phyloP scores from a whole-genome alignment of 371 early-diverging fungal genomes.

The Apophysomyces variabilis region DNA sequence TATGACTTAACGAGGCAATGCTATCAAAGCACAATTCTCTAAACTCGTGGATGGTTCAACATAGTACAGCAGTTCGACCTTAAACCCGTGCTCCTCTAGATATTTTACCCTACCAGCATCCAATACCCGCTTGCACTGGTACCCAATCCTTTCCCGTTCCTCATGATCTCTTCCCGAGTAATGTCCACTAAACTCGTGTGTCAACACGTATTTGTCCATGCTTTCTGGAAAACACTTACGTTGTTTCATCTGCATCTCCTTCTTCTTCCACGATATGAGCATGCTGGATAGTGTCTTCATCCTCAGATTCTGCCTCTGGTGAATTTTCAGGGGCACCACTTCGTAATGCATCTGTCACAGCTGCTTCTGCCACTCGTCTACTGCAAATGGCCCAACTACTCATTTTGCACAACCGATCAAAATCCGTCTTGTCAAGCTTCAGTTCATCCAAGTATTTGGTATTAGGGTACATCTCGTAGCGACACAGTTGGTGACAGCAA shows the following conservation, averaged over 20 bases:
- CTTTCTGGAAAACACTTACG: slow-evolving; percentile 29
- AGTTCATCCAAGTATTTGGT: slow-evolving; percentile 60
- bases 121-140: slow-evolving; percentile 75
- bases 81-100: slow-evolving; percentile 57
- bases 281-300: slow-evolving; percentile 45
- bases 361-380: slow-evolving; percentile 20
- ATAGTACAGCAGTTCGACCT: slow-evolving; percentile 70
- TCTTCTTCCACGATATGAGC: slow-evolving; percentile 48
- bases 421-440: slow-evolving; percentile 55
- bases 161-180: slow-evolving; percentile 63
- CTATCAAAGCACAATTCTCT: slow-evolving; percentile 78
- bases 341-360: slow-evolving; percentile 14
- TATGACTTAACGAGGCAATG: slow-evolving; percentile 29
- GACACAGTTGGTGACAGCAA: slow-evolving; percentile 91
- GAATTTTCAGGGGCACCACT: slow-evolving; percentile 16
- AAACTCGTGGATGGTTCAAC: slow-evolving; percentile 64
- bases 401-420: slow-evolving; percentile 66
- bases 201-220: not conserved
- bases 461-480: slow-evolving; percentile 78
- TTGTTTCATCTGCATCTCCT: slow-evolving; percentile 50
- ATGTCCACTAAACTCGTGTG: slow-evolving; percentile 41
- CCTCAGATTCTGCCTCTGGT: not conserved
- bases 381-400: slow-evolving; percentile 79
- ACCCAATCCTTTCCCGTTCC: slow-evolving; percentile 71
- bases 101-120: slow-evolving; percentile 71